Percentiles rank a stretch among this genome's conserved stretches.
phyloP scores from a whole-genome alignment of 257 asterid species.

The Lycium barbarum region DNA sequence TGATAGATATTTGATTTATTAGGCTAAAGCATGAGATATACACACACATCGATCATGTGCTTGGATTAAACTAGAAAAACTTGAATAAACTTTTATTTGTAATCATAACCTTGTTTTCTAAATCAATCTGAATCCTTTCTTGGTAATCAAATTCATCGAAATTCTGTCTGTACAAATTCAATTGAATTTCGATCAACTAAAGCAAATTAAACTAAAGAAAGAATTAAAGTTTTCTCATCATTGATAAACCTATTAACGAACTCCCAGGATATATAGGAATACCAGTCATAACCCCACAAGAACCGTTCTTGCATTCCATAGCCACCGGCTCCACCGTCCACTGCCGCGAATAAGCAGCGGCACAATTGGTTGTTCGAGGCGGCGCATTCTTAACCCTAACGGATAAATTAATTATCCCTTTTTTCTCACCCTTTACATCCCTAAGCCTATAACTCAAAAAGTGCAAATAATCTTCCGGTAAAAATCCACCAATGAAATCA shows the following conservation, averaged over 20 bases:
- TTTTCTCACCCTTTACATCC: constrained; percentile 56
- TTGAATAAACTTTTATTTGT: no score
- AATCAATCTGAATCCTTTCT: background rate
- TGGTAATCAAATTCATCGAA: background rate
- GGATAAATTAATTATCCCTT: constrained; percentile 78
- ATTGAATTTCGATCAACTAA: background rate
- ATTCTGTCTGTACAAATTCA: background rate
- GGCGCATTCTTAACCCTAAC: constrained; percentile 49
- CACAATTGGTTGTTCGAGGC: constrained; percentile 28
- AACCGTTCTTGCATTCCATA: constrained; percentile 32
- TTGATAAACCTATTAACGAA: background rate
- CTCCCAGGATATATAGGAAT: constrained; percentile 45
- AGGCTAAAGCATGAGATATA: no score
- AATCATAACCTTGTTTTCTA: background rate
- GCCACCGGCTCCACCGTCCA: constrained; percentile 34
- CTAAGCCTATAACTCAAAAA: constrained; percentile 83
- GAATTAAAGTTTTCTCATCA: background rate
- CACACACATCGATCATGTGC: no score
- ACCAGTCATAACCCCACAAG: constrained; percentile 54
- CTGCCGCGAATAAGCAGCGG: constrained; percentile 44
- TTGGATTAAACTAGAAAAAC: no score
- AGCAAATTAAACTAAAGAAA: background rate
- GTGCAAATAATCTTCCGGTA: constrained; percentile 66
- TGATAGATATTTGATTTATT: no score
- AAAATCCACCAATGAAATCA: constrained; percentile 69